These are phyloP conservation scores for carrot (Daucus carota) DNA, from an alignment of 129 eudicot species.

Conservation along the genomic window DH1_v3.0 NC_030381.2:38063001-38063500, in stretches of 20 bases:
- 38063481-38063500: conserved; percentile 4
- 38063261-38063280: not conserved
- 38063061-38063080: not conserved
- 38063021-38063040: not conserved
- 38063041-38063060: not conserved
- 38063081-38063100: not conserved
- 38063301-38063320: conserved; percentile 27
- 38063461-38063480: not conserved
- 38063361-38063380: conserved; percentile 58
- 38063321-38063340: conserved; percentile 29
- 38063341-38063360: conserved; percentile 35
- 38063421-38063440: conserved; percentile 34
- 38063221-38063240: not conserved
- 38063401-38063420: conserved; percentile 61
- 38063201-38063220: not conserved
- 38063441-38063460: conserved; percentile 49
- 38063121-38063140: not conserved
- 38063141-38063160: not conserved
- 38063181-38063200: not conserved
- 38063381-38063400: conserved; percentile 71
- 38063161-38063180: not conserved
- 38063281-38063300: not conserved
- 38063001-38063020: not conserved
- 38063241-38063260: not conserved
- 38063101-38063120: not conserved